A percentile compares a stretch with the other conserved stretches of the same genome.
Conservation (phyloP, 345 rosid species). For the Acer yangbiense region DNA sequence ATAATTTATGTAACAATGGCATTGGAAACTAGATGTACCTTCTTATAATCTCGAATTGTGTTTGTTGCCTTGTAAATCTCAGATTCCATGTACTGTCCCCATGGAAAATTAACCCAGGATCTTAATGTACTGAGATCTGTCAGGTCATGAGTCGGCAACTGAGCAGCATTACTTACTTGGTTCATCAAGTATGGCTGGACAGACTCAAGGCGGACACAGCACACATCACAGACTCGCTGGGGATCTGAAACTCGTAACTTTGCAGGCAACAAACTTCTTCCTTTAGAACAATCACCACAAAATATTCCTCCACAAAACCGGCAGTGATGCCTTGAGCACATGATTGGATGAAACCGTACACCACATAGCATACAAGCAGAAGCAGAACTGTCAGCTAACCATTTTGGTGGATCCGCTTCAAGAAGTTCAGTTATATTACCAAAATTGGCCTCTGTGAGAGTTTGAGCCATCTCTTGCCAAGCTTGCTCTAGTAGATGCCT, state of each 20-base stretch:
- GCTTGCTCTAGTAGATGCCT: conserved; percentile 81
- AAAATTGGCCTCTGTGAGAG: conserved; percentile 74
- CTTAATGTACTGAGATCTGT: conserved; percentile 96
- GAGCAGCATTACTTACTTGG: conserved; percentile 93
- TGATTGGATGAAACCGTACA: conserved; percentile 86
- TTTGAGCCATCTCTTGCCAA: conserved; percentile 96
- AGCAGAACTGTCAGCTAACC: conserved; percentile 91
- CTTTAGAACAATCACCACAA: conserved; percentile 83
- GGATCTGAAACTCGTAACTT: conserved; percentile 74
- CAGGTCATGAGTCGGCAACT: conserved; percentile 78
- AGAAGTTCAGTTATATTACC: conserved; percentile 68
- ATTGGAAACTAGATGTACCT: conserved; percentile 43
- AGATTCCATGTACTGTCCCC: conserved; percentile 92
- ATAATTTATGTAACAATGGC: not conserved
- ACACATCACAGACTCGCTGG: conserved; percentile 90
- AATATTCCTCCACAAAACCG: conserved; percentile 94
- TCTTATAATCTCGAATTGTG: conserved; percentile 64
- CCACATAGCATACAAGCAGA: conserved; percentile 89
- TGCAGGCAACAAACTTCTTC: conserved; percentile 83
- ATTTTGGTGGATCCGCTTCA: conserved; percentile 85
- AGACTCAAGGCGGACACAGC: conserved; percentile 80
- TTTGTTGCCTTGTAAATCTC: conserved; percentile 96
- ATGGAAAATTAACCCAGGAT: conserved; percentile 97
- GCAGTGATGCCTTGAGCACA: conserved; percentile 96
- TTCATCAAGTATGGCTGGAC: conserved; percentile 90